Base-by-base conservation (phyloP, 108 stramenopile genomes). In the Cyclotella distinguenda region DNA sequence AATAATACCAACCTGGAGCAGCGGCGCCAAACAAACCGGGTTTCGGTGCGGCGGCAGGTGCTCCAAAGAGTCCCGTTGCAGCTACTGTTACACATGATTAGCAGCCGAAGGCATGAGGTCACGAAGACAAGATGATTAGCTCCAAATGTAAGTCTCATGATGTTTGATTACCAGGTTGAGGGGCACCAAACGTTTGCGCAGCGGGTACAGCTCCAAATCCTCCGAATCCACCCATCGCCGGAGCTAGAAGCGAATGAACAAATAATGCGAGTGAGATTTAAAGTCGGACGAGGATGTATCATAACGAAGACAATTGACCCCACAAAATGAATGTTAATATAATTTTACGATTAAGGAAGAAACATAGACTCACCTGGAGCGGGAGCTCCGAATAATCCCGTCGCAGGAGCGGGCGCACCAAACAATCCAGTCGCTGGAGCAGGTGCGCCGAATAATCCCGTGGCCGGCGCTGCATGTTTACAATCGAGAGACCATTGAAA, bases 161-260 rank as follows among this genome's bases (percentile, higher is more conserved):
- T 45, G 19, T 13, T 28, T 4, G 11, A 52, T 52, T 7, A 56
- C 35, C 39, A 56, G 36, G 36, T 56, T 34, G 55, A n/a, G 34
- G 23, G 6, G 31, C 72, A 18, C 72, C 72, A 60, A 55, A 42
- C 10, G 70, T 69, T 38, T 86, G 79, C 45, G 87, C 69, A 33
- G n/a, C n/a, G n/a, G 86, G 78, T 30, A 88, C 58, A 10, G 83
- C 70, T 32, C 92, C 93, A 69, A 90, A 38, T 38, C 35, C 55
- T 32, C 51, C 51, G 32, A 84, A 65, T 32, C 86, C 84, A 36
- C 71, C 57, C 25, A 60, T 19, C 59, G 66, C 66, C 28, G 67
- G 82, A 15, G 78, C 75, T 56, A 56, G 18, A 36, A 36, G 27
- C 6, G 3, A 56, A 56, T 56, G 34, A 56, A 19, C 16, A 21